Evolutionary conservation across 495 filamentous ascomycete genomes (phyloP), one percentile per base, ranked within the genome.

Genomic region (Podospora pseudoanserina): DNA sequence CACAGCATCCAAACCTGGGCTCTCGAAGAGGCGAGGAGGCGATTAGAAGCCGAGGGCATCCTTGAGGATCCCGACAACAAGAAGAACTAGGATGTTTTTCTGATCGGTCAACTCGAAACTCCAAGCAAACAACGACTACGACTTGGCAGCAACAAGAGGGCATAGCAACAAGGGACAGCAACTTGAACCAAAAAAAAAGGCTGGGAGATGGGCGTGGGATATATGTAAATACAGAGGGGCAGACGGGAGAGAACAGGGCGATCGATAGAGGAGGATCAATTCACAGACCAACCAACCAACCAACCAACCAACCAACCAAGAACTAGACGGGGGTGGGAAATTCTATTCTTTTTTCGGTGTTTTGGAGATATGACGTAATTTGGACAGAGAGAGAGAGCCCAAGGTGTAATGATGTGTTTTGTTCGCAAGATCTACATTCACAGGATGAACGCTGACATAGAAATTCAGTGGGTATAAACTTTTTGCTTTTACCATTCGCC

Each of bases 1-100:
- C 32, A 68, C 69, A 99, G 96, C 74, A 98, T 99, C 88, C 94
- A 98, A 85, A 97, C 94, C 62, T 99, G 95, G 95, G 95, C 95
- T 34, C 85, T 99, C 59, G 95, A 99, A 81, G 95, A 99, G 81
- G 95, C 95, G 54, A 86, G 94, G 66, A 86, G 95, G 77, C 84
- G 95, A 78, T 85, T 99, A 82, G 95, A 99, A 82, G 90, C 87
- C 19, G 95, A 99, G 83, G 95, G 95, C 60, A 96, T 98, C 76
- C 80, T 97, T 71, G 86, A 91, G 75, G 93, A 96, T 74, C 90
- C 91, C 11, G 68, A 66, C 44, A 74, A 77, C 60, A 79, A 81
- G 73, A 80, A 81, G 68, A 79, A 70, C 67, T 61, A 70, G 60
- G 64, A 44, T 26, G 32, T 18, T 27, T 49, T 18, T 49, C 39